Evolutionary conservation across 169 alveolate genomes (phyloP).

Genomic region (Cryptosporidium bovis): DNA sequence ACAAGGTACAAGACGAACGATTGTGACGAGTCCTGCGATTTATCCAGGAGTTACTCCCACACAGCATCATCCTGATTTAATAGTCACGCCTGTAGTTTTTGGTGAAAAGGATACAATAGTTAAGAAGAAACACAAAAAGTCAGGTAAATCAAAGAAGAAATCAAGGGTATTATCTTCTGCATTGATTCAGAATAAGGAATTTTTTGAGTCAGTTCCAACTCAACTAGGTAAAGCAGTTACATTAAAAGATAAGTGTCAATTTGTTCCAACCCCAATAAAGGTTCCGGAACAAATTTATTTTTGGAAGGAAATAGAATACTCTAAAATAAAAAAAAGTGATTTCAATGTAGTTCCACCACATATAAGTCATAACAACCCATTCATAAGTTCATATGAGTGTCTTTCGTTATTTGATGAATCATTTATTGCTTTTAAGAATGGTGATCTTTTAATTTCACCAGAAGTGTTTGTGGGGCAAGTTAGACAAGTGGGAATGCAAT

Average conservation of each 20-base stretch:
- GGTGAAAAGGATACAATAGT: background rate
- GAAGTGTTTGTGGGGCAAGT: conserved; percentile 36
- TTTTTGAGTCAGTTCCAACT: background rate
- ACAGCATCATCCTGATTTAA: background rate
- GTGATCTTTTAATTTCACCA: conserved; percentile 45
- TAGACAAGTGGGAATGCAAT: conserved; percentile 63
- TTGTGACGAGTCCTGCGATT: too few relatives aligned
- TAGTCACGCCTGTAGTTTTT: background rate
- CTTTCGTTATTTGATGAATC: conserved; percentile 38
- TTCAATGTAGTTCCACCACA: background rate
- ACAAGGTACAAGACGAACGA: background rate
- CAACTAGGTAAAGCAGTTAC: conserved; percentile 25
- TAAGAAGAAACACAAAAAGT: background rate
- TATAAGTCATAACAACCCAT: background rate
- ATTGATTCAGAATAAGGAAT: background rate
- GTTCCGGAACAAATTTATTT: background rate
- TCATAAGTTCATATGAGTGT: conserved; percentile 58
- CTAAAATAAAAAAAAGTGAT: background rate
- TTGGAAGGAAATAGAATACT: conserved; percentile 40
- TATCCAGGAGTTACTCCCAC: background rate
- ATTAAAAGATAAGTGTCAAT: conserved; percentile 37
- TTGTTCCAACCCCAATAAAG: conserved; percentile 65
- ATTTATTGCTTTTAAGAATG: conserved; percentile 3
- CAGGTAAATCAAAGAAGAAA: conserved; percentile 1
- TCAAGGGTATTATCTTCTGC: background rate